These are phyloP conservation scores for Artemisia tridentata DNA, from an alignment of 129 eudicot species.

Conservation along the genomic window DNA sequence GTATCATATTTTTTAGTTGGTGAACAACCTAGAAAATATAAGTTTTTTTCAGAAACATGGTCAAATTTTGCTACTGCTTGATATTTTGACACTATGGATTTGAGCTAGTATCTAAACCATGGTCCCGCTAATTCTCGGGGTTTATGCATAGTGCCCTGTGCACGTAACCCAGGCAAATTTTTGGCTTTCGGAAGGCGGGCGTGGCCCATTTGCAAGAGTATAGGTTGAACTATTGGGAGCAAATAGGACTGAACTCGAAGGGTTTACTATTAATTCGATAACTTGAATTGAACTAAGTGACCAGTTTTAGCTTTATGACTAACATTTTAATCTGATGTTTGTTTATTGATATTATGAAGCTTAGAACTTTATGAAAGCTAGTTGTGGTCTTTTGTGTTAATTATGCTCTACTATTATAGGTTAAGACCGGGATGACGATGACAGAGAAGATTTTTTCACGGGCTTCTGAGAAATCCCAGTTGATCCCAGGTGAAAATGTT, in stretches of 20 bases:
- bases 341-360: slow-evolving; percentile 2
- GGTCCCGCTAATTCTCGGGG: too few species aligned
- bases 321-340: neutral
- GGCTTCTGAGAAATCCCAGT: slow-evolving; percentile 66
- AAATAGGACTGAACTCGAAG: too few species aligned
- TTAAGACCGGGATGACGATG: slow-evolving; percentile 88
- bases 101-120: too few species aligned
- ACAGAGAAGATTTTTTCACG: slow-evolving; percentile 80
- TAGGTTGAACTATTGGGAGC: too few species aligned
- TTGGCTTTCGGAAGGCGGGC: too few species aligned
- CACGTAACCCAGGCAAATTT: too few species aligned
- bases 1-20: neutral
- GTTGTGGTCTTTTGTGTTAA: slow-evolving; percentile 2
- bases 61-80: neutral
- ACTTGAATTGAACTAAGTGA: neutral
- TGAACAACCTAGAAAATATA: neutral
- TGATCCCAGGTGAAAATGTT: slow-evolving; percentile 85
- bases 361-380: slow-evolving; percentile 2
- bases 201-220: too few species aligned
- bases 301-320: neutral
- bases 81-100: too few species aligned
- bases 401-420: slow-evolving; percentile 34
- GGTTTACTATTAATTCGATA: neutral
- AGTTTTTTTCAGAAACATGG: neutral
- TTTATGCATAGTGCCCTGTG: too few species aligned